Base-by-base conservation (phyloP, 768 basidiomycete species). In the Mycena maculata region DNA sequence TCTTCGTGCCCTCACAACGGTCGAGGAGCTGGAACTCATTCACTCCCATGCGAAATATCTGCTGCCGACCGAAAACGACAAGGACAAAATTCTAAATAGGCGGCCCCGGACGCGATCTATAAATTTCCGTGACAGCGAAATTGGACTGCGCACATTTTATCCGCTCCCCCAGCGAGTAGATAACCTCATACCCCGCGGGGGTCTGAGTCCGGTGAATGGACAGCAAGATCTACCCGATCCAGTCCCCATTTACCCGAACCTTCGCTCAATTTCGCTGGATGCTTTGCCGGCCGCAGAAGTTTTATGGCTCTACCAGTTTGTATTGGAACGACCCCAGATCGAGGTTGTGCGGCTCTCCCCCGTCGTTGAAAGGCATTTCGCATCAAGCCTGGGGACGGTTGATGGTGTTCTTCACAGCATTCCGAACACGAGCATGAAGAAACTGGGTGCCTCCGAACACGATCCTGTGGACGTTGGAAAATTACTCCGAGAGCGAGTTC, bases 191-290 rank as follows among this genome's bases (percentile, higher is more conserved):
- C 39, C 2, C 25, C 36, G 25, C 5, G 55, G n/a, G n/a, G n/a
- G n/a, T n/a, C n/a, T n/a, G n/a, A 16, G 11, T 11, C 12, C 20
- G 11, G 18, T 2, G 41, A 28, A 10, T 4, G 12, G 7, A 41
- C 48, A 28, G 31, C 28, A n/a, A 59, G 4, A 31, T 6, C 22
- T 15, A 23, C 27, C 54, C 20, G 12, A 38, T 20, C 12, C 38
- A 23, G 44, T 25, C 2, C 15, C 52, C 39, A 44, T 63, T 22
- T 70, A 60, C 22, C 65, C 69, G 1, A 63, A 70, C 45, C 69
- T 70, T n/a, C 65, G 57, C n/a, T 57, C 60, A 2, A 27, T 70
- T 27, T 63, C 63, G 8, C 61, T 70, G 6, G 65, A 70, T 49
- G 63, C 69, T 1, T 25, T 70, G 8, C 44, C 50, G 12, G 69